Conservation (phyloP, 2,329 filamentous ascomycete genomes). For the Penicillium sp. region DNA sequence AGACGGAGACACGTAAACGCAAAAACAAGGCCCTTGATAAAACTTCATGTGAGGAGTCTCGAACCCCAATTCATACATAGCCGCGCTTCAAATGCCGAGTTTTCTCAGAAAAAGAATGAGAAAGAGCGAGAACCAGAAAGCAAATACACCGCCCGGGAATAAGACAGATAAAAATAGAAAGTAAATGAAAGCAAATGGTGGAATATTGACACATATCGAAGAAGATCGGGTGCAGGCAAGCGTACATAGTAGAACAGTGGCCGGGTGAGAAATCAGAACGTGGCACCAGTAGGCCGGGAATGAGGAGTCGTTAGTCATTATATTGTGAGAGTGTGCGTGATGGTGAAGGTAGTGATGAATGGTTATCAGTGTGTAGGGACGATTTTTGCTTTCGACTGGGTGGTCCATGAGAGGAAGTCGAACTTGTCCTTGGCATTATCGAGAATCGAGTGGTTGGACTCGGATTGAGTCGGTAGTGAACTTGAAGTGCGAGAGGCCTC, state of each 20-base stretch:
- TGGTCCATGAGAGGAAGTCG: constrained; percentile 52
- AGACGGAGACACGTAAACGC: constrained; percentile 11
- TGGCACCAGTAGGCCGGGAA: constrained; percentile 10
- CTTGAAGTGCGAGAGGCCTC: constrained; percentile 28
- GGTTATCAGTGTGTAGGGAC: constrained; percentile 35
- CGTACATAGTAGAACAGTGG: constrained; percentile 15
- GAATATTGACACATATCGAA: constrained; percentile 24
- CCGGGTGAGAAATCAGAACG: constrained; percentile 7
- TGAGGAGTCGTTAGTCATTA: constrained; percentile 24
- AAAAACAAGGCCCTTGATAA: constrained; percentile 9
- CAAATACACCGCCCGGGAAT: constrained; percentile 19
- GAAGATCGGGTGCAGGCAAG: constrained; percentile 11
- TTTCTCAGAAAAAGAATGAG: constrained; percentile 4
- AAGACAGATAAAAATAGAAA: constrained; percentile 1
- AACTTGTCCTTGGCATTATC: constrained; percentile 50
- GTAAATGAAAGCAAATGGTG: constrained; percentile 2
- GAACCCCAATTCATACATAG: constrained; percentile 16
- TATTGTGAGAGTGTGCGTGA: constrained; percentile 8
- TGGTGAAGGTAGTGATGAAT: neutral
- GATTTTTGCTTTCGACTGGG: constrained; percentile 43
- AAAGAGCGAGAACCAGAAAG: constrained; percentile 13
- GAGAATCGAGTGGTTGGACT: constrained; percentile 33
- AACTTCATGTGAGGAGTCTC: constrained; percentile 21
- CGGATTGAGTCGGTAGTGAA: constrained; percentile 22
- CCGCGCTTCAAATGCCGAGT: constrained; percentile 23